These are phyloP conservation scores for Lyophyllum decastes DNA, from an alignment of 768 basidiomycete species.

Conservation along the genomic window DNA sequence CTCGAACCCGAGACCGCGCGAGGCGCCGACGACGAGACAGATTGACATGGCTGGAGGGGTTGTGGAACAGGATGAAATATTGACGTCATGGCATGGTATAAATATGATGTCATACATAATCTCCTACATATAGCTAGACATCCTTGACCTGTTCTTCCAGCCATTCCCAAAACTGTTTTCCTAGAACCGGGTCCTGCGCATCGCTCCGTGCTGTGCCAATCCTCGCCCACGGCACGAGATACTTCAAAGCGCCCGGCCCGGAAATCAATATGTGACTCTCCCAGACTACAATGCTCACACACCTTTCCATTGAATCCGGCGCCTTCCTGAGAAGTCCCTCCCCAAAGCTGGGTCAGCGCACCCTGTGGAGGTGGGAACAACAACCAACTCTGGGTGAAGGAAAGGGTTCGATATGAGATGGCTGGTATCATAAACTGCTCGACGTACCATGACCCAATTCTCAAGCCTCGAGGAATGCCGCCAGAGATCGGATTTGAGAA, in stretches of 20 bases:
- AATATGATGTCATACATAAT: too few species aligned
- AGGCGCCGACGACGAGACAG: conserved; percentile 43
- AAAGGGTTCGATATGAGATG: neutral
- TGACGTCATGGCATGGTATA: too few species aligned
- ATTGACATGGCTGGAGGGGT: conserved; percentile 19
- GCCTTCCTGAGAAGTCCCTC: conserved; percentile 44
- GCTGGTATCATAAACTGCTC: neutral
- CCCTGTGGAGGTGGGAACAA: conserved; percentile 37
- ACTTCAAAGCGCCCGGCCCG: conserved; percentile 16
- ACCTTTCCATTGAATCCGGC: conserved; percentile 37
- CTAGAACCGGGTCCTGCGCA: conserved; percentile 25
- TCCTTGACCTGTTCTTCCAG: conserved; percentile 27
- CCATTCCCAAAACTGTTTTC: conserved; percentile 31
- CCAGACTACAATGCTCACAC: neutral
- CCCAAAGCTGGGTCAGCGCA: conserved; percentile 50
- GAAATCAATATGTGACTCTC: neutral
- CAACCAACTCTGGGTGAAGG: conserved; percentile 34
- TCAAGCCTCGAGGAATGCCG: conserved; percentile 21
- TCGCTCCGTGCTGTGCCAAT: conserved; percentile 4
- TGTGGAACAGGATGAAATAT: neutral
- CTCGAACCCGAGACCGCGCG: conserved; percentile 43
- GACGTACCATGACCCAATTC: conserved; percentile 13
- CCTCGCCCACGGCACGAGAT: conserved; percentile 35
- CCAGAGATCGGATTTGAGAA: conserved; percentile 32
- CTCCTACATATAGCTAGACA: too few species aligned